Evolutionary conservation across 495 filamentous ascomycete genomes (phyloP), one percentile per base, ranked within the genome.

Genomic region (Margaritispora aquatica): DNA sequence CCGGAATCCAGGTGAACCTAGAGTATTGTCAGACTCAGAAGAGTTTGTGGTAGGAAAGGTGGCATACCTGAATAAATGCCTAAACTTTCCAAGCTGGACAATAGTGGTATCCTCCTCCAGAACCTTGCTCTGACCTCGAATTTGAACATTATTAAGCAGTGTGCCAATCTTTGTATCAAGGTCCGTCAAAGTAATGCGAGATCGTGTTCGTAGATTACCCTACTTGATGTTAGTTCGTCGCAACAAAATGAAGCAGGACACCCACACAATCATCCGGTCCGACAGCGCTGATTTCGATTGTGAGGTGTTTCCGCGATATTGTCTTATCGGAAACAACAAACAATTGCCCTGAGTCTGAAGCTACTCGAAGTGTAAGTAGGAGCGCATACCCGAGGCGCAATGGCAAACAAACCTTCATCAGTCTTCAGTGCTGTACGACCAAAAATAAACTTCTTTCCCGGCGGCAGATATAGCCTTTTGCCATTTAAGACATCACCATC

Each of bases 301-400:
- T 84, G 64, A 97, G 75, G 70, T 98, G 94, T 61, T 93, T 87
- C 27, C 93, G 81, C n/a, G 94, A 98, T 51, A 98, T 85, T 5
- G 84, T 84, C 60, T 88, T 86, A 57, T 91, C 76, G 53, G 72
- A 89, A 69, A 84, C 85, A 67, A 66, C 80, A 73, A 78, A 74
- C 70, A 82, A 65, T 72, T 84, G 85, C 63, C 69, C 70, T 62
- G 62, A 46, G 23, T 38, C 24, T 22, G 48, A 8, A n/a, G 17
- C 38, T 44, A 3, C 38, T 44, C 38, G 38, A 44, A 3, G 3
- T 8, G 17, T 44, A 8, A 26, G 47, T 24, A 50, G n/a, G n/a
- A n/a, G 20, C 5, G 47, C 47, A 24, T 50, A 26, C n/a, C 11
- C 26, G 2, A 5, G 2, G 10, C 17, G 9, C 5, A 22, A 11